Conservation (phyloP, 208 protist species). For the Dictyostelium gargantuum region DNA sequence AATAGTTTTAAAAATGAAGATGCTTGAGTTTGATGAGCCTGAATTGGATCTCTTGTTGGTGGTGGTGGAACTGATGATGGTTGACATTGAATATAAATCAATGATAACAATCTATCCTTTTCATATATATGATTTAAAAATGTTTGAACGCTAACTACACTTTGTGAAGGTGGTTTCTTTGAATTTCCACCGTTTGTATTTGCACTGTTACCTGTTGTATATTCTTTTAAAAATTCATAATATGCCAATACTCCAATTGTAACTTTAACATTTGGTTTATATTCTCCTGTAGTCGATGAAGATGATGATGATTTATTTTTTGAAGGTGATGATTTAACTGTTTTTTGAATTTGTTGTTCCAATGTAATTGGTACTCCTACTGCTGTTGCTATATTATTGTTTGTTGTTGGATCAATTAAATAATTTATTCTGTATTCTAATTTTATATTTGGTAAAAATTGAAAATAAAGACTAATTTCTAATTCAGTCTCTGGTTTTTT, state of each 20-base stretch:
- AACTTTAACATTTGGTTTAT: conserved; percentile 44
- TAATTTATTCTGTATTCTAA: conserved; percentile 42
- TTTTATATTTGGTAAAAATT: conserved; percentile 53
- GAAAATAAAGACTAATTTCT: background rate
- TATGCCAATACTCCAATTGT: conserved; percentile 29
- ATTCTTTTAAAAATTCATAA: conserved; percentile 59
- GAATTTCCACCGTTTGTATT: background rate
- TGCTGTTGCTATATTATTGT: too few relatives aligned
- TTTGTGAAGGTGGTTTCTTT: background rate
- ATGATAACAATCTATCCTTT: conserved; percentile 14
- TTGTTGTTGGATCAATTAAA: background rate
- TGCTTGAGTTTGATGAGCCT: conserved; percentile 19
- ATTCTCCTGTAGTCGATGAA: background rate
- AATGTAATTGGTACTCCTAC: background rate
- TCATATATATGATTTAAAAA: conserved; percentile 21
- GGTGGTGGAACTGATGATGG: conserved; percentile 25
- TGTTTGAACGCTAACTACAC: background rate
- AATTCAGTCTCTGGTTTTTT: conserved; percentile 42
- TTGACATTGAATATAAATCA: conserved; percentile 45
- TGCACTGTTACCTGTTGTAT: background rate
- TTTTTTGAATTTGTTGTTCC: background rate
- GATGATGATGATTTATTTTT: background rate
- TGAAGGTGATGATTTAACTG: background rate
- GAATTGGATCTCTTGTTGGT: conserved; percentile 22
- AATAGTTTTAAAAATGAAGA: conserved; percentile 36